Conservation (phyloP, 2,329 filamentous ascomycete species). For the Colletotrichum horii region DNA sequence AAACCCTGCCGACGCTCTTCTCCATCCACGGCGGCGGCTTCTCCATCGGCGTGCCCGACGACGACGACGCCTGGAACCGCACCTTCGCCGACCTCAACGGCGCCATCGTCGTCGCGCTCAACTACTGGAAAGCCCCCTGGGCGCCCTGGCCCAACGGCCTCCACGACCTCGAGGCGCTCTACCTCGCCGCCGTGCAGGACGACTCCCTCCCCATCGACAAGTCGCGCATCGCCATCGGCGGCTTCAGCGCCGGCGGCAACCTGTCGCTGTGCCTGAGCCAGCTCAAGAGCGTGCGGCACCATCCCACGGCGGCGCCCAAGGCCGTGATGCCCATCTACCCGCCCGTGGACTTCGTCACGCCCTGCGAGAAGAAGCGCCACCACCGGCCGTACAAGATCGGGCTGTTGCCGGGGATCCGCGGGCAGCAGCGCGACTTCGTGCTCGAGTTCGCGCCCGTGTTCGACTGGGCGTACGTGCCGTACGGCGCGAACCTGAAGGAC, state of each 20-base stretch:
- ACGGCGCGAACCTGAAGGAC: slow-evolving; percentile 34
- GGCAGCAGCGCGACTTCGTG: slow-evolving; percentile 20
- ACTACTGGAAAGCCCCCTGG: slow-evolving; percentile 53
- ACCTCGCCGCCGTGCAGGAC: slow-evolving; percentile 46
- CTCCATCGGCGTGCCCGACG: slow-evolving; percentile 43
- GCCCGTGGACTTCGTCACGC: slow-evolving; percentile 36
- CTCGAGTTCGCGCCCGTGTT: slow-evolving; percentile 29
- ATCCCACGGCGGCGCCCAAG: slow-evolving; percentile 19
- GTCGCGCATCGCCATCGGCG: slow-evolving; percentile 44
- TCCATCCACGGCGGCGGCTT: slow-evolving; percentile 60
- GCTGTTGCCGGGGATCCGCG: slow-evolving; percentile 20
- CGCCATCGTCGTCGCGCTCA: slow-evolving; percentile 50
- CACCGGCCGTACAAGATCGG: slow-evolving; percentile 30
- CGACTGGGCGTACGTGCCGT: slow-evolving; percentile 37
- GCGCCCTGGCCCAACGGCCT: slow-evolving; percentile 48
- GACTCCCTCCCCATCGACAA: slow-evolving; percentile 49
- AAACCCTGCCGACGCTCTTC: slow-evolving; percentile 47
- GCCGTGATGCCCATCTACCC: slow-evolving; percentile 50
- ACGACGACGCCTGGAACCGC: slow-evolving; percentile 53
- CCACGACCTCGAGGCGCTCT: slow-evolving; percentile 50
- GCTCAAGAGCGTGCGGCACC: slow-evolving; percentile 36
- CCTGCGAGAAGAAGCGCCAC: slow-evolving; percentile 26
- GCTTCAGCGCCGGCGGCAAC: slow-evolving; percentile 59
- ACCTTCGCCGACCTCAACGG: slow-evolving; percentile 42
- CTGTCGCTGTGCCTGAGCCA: slow-evolving; percentile 47